Evolutionary conservation across 2,329 filamentous ascomycete species (phyloP).

Genomic region (Catunica adiposa): DNA sequence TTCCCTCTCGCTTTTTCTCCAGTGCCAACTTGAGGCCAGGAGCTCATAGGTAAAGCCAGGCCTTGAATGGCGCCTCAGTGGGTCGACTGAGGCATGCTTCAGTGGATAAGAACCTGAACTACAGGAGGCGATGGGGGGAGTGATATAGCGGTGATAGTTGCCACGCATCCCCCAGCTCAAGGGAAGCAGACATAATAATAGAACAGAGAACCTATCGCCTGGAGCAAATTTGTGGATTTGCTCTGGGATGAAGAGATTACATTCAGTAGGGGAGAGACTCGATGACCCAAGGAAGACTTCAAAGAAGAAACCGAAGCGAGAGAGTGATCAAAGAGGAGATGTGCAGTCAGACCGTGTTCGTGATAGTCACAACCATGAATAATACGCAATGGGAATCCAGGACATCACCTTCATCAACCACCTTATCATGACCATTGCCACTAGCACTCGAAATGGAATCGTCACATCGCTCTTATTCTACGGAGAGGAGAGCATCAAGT

Average conservation of each 20-base stretch:
- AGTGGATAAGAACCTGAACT: not conserved
- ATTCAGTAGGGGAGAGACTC: not conserved
- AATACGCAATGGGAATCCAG: no score
- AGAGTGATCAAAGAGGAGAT: not conserved
- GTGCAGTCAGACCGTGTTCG: not conserved
- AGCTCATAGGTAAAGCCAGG: no score
- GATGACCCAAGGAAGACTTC: no score
- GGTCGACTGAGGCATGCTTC: not conserved
- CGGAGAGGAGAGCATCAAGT: no score
- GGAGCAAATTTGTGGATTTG: not conserved
- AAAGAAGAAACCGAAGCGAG: not conserved
- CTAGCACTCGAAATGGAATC: no score
- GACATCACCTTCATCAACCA: no score
- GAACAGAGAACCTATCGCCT: not conserved
- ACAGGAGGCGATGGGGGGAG: not conserved
- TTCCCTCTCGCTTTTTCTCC: not conserved
- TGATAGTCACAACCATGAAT: not conserved
- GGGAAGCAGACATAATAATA: no score
- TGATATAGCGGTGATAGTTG: not conserved
- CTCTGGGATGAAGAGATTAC: not conserved
- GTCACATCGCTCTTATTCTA: no score
- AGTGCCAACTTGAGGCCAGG: no score
- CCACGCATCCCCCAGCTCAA: no score
- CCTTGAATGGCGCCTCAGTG: no score
- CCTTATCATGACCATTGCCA: no score